Base-by-base conservation (phyloP, 2,329 filamentous ascomycete species). In the Talaromyces verruculosus region DNA sequence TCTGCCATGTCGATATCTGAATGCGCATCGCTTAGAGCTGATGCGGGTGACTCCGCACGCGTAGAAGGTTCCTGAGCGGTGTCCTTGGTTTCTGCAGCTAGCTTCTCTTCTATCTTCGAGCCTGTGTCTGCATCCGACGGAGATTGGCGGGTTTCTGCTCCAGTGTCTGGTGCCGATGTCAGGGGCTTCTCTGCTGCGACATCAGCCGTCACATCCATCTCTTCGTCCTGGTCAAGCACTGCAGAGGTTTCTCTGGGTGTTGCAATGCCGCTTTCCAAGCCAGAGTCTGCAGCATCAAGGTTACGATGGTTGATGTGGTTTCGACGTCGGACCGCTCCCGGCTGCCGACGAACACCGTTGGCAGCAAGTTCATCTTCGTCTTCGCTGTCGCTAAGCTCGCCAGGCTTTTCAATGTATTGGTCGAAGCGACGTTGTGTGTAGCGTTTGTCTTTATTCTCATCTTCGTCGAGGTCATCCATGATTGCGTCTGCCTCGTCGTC, bases 311-410 rank as follows among this genome's bases (percentile, higher is more conserved):
- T 87, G 77, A 85, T 85, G 65, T 89, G 87, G 67, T 89, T 86
- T 59, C 85, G 80, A 68, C 84, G 77, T 69, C 82, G 82, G 61
- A 78, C 74, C 19, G 72, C 73, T 43, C 80, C 80, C 0, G 82
- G 81, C 70, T 88, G 85, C 57, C 78, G 77, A 61, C 86, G 88
- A 47, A 93, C 85, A 17, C 93, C 94, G 70, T 95, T 92, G 43
- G 85, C 84, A 17, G 77, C 77, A 61, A 76, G 76, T 78, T 92
- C 87, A 11, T 96, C 92, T 72, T 98, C 94, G 67, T 97, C 92
- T 67, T 96, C 93, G 69, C 91, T 96, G 51, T 95, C 91, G 67
- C 93, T 91, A 51, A 93, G 87, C 74, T 97, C 94, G 71, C 91
- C 91, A 7, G 91, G 87, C 66, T 91, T 87, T 63, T 88, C 86